Evolutionary conservation across 306 rosid genomes (phyloP), one percentile per base, ranked within the genome.

Genomic region (Citrullus amarus): DNA sequence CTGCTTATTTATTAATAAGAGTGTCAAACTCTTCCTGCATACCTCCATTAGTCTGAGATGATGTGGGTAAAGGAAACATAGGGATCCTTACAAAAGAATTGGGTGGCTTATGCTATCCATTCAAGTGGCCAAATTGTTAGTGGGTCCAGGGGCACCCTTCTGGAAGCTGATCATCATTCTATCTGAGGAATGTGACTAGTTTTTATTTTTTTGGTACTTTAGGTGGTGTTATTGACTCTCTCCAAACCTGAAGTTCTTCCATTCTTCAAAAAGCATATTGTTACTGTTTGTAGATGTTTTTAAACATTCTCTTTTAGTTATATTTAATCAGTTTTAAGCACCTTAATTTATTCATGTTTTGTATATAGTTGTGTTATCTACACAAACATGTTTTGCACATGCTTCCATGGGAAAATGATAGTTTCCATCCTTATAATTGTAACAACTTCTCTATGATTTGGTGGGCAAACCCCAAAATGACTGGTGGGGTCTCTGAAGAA

Each of bases 81-180:
- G 76, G 86, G 94, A 92, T 85, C 81, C 81, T 55, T 84, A 92
- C 97, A 92, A 90, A 87, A 61, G 79, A 44, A 54, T 41, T 61
- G 43, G 79, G 83, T 82, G 82, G 80, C 85, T 75, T 76, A 78
- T 83, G 67, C 34, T 79, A 54, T 85, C 79, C 85, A 80, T 81
- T 80, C 90, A 86, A 78, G 86, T 88, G 85, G 87, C 78, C 86
- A 79, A 80, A 78, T 84, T 79, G 83, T 68, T 14, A 28, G 86
- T 75, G 90, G 89, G 92, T 85, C 90, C 89, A 56, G 71, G 81
- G 81, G 39, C 81, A 77, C 82, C 38, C 86, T 59, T 44, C 53
- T 43, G 54, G 56, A 73, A 32, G 70, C 63, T 77, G 57, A 54
- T 65, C 20, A 61, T 63, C n/a, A 80, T 17, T 51, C 54, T 55